A percentile compares a stretch with the other conserved stretches of the same genome.
Evolutionary conservation across 108 stramenopile species (phyloP).

Genomic region (Cyclotella kingstonii): DNA sequence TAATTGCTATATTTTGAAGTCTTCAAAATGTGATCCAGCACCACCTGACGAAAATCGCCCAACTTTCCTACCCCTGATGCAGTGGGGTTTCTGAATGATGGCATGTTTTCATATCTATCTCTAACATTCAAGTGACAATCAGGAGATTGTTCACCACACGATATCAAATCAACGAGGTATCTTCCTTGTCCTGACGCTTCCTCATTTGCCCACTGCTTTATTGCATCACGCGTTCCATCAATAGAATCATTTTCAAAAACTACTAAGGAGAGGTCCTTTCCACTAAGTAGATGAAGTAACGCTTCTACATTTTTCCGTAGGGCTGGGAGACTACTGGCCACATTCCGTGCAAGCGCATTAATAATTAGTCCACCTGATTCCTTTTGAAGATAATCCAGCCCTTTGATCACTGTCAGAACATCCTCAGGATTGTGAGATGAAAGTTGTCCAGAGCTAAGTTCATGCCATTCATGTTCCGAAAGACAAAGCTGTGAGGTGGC

Average conservation of each 20-base stretch:
- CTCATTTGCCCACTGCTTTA: slow-evolving; percentile 37
- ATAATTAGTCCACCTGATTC: slow-evolving; percentile 41
- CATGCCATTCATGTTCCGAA: slow-evolving; percentile 27
- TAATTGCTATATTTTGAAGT: slow-evolving; percentile 38
- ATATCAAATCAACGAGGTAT: slow-evolving; percentile 44
- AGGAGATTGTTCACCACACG: slow-evolving; percentile 37
- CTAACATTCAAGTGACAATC: slow-evolving; percentile 42
- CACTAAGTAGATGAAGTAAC: slow-evolving; percentile 33
- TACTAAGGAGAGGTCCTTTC: slow-evolving; percentile 28
- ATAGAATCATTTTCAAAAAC: slow-evolving; percentile 53
- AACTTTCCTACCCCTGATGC: slow-evolving; percentile 44
- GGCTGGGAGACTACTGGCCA: slow-evolving; percentile 31
- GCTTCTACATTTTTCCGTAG: slow-evolving; percentile 40
- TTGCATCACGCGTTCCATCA: slow-evolving; percentile 44
- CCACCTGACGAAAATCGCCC: slow-evolving; percentile 47
- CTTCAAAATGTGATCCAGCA: slow-evolving; percentile 39
- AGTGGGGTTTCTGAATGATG: slow-evolving; percentile 24
- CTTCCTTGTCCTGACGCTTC: slow-evolving; percentile 4
- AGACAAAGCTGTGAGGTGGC: slow-evolving; percentile 24
- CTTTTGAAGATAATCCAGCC: slow-evolving; percentile 36
- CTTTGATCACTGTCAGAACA: slow-evolving; percentile 38
- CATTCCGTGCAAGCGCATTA: slow-evolving; percentile 47
- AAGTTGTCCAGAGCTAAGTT: slow-evolving; percentile 32
- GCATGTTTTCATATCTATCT: slow-evolving; percentile 49
- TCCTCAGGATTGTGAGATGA: slow-evolving; percentile 41